These are phyloP conservation scores for Talaromyces sp. DNA, from an alignment of 2,329 filamentous ascomycete species.

Conservation along the genomic window DNA sequence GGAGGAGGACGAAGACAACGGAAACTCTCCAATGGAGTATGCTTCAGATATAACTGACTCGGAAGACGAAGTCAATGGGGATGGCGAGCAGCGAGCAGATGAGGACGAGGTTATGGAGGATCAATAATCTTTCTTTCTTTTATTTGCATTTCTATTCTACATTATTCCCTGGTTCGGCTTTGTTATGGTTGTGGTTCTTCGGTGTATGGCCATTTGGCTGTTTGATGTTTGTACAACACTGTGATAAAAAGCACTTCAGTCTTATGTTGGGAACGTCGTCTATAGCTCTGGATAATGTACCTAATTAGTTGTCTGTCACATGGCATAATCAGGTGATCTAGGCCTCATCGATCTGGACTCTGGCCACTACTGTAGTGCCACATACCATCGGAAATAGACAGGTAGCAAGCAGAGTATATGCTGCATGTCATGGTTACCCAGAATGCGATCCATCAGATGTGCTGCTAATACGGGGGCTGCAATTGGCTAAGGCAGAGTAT, in stretches of 20 bases:
- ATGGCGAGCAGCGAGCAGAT: slow-evolving; percentile 7
- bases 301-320: neutral
- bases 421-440: neutral
- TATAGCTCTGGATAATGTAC: neutral
- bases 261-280: neutral
- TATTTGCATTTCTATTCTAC: neutral
- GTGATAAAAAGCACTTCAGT: neutral
- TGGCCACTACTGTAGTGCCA: neutral
- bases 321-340: neutral
- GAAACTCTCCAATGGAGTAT: neutral
- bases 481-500: neutral
- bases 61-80: slow-evolving; percentile 16
- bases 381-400: neutral
- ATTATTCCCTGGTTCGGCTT: neutral
- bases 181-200: neutral
- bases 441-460: neutral
- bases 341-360: neutral
- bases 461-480: neutral
- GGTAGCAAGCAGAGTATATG: neutral
- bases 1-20: neutral
- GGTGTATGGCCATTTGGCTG: neutral
- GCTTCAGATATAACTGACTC: neutral
- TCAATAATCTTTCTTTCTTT: slow-evolving; percentile 18
- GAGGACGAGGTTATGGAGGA: slow-evolving; percentile 30
- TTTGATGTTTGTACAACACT: slow-evolving; percentile 5